These are phyloP conservation scores for Salix exigua DNA, from an alignment of 345 rosid species.

Conservation along the genomic window DNA sequence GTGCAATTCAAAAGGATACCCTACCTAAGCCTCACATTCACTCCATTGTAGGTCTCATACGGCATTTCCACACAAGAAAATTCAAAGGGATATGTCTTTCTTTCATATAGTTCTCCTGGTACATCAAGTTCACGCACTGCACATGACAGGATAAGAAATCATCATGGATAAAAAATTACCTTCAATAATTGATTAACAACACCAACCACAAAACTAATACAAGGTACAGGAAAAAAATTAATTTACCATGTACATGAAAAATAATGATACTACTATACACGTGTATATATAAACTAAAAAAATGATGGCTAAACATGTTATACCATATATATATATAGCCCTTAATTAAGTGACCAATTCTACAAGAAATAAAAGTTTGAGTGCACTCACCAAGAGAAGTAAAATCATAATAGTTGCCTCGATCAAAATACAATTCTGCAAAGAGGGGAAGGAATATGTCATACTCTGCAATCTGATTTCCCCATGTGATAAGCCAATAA, in stretches of 20 bases:
- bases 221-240: background rate
- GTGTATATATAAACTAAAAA: background rate
- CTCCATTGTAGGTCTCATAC: conserved; percentile 50
- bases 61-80: conserved; percentile 63
- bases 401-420: conserved; percentile 59
- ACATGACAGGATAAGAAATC: background rate
- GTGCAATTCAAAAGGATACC: background rate
- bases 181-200: background rate
- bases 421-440: conserved; percentile 51
- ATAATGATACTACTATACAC: background rate
- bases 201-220: background rate
- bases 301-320: background rate
- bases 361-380: background rate
- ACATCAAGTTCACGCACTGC: conserved; percentile 50
- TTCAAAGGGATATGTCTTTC: conserved; percentile 52
- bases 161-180: background rate
- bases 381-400: conserved; percentile 52
- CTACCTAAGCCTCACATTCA: conserved; percentile 55
- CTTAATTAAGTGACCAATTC: conserved; percentile 1
- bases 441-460: conserved; percentile 4
- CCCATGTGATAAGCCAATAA: background rate
- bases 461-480: background rate
- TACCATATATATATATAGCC: background rate
- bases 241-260: background rate
- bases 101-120: conserved; percentile 47